Percentiles rank a stretch among this genome's conserved stretches.
Evolutionary conservation across 371 early-diverging fungal species (phyloP).

Genomic region (Rhizomucor miehei): DNA sequence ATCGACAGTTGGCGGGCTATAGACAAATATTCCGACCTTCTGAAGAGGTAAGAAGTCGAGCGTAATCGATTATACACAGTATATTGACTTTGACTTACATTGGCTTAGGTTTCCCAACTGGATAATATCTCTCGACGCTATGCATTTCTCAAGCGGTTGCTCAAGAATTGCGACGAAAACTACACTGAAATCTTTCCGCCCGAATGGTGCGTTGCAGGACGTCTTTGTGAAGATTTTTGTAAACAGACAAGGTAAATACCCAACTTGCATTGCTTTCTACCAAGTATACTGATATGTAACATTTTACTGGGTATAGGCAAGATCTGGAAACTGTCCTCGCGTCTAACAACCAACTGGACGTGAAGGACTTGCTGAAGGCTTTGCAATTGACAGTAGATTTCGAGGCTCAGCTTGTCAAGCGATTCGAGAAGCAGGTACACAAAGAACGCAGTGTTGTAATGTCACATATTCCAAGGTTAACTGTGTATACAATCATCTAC

Average conservation of each 20-base stretch:
- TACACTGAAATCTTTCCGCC: constrained; percentile 80
- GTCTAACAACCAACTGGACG: constrained; percentile 51
- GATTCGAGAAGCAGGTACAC: constrained; percentile 56
- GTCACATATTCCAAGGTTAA: neutral
- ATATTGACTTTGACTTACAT: neutral
- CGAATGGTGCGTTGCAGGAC: constrained; percentile 75
- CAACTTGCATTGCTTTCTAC: no score
- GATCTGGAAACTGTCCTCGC: constrained; percentile 55
- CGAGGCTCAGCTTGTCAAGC: constrained; percentile 77
- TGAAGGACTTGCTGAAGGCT: constrained; percentile 68
- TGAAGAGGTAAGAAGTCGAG: constrained; percentile 61
- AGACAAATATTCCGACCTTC: constrained; percentile 71
- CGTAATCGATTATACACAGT: neutral
- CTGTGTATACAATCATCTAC: no score
- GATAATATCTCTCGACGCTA: constrained; percentile 88
- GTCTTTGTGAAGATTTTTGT: constrained; percentile 76
- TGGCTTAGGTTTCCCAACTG: constrained; percentile 66
- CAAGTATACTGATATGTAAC: neutral
- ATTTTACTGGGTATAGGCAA: constrained; percentile 21
- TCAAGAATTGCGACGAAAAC: constrained; percentile 84
- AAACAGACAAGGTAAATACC: constrained; percentile 77
- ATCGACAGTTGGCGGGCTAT: constrained; percentile 84
- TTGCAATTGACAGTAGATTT: constrained; percentile 87
- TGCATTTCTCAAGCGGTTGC: constrained; percentile 86
- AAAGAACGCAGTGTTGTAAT: neutral